Evolutionary conservation across 2,329 filamentous ascomycete genomes (phyloP).

Genomic region (Cytospora leucostoma): DNA sequence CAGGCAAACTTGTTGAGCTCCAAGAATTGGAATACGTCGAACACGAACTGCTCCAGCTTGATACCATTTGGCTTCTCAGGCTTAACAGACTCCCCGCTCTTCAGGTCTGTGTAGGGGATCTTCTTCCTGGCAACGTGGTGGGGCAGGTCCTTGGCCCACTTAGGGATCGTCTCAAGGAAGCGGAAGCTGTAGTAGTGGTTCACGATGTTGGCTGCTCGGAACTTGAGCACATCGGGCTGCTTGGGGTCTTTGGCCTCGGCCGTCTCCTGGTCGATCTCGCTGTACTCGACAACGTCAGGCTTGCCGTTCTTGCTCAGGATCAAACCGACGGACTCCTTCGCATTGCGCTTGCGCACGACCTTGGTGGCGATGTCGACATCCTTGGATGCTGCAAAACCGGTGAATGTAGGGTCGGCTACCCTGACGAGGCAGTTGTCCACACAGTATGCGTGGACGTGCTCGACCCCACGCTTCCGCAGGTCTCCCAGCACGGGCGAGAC

Average conservation of each 20-base stretch:
- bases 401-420: constrained; percentile 94
- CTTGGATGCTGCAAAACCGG: constrained; percentile 87
- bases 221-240: constrained; percentile 81
- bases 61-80: constrained; percentile 95
- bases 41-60: constrained; percentile 99
- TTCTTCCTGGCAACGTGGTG: constrained; percentile 98
- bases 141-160: constrained; percentile 82
- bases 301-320: constrained; percentile 94
- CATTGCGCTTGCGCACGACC: constrained; percentile 97
- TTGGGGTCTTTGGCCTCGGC: constrained; percentile 85
- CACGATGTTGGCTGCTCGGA: constrained; percentile 98
- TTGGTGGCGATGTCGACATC: constrained; percentile 96
- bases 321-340: constrained; percentile 91
- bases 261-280: constrained; percentile 88
- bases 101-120: constrained; percentile 81
- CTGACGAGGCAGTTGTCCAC: constrained; percentile 99
- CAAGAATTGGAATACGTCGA: constrained; percentile 94
- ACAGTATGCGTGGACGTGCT: constrained; percentile 97
- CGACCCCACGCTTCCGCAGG: constrained; percentile 83
- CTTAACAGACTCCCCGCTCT: constrained; percentile 79
- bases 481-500: constrained; percentile 78
- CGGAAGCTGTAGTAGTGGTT: constrained; percentile 99
- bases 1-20: constrained; percentile 87
- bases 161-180: constrained; percentile 88
- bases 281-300: constrained; percentile 98